These are phyloP conservation scores for Mycena chlorophos DNA, from an alignment of 768 basidiomycete genomes.

Conservation along the genomic window DNA sequence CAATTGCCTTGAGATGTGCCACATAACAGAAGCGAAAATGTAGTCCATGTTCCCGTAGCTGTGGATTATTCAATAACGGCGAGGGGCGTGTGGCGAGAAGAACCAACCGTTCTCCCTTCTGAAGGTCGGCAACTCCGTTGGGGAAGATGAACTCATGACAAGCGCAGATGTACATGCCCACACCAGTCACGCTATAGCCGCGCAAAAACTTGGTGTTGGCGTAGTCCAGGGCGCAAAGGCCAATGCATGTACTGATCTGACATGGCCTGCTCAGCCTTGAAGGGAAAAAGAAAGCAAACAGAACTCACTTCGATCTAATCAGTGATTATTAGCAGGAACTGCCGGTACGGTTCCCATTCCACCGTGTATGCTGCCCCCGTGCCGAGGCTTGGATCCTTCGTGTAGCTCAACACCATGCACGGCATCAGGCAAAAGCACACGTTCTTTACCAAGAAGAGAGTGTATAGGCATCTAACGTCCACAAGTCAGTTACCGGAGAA, in stretches of 20 bases:
- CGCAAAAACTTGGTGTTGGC: neutral
- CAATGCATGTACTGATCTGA: too few species aligned
- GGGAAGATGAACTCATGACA: conserved; percentile 13
- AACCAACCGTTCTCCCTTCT: conserved; percentile 19
- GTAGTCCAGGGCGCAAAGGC: too few species aligned
- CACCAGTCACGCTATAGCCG: conserved; percentile 7
- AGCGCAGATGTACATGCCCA: neutral
- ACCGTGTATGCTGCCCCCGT: neutral
- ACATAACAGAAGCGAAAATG: conserved; percentile 6
- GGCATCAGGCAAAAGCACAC: neutral
- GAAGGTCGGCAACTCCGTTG: conserved; percentile 17
- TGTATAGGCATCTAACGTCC: neutral
- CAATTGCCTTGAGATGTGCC: neutral
- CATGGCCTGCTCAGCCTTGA: neutral
- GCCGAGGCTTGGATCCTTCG: neutral
- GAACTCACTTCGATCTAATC: neutral
- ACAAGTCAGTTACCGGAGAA: neutral
- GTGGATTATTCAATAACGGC: neutral
- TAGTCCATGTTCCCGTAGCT: conserved; percentile 25
- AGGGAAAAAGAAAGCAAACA: too few species aligned
- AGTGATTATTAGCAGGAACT: neutral
- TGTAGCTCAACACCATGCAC: neutral
- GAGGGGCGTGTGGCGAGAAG: neutral
- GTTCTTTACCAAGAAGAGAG: neutral
- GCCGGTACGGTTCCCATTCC: neutral